Evolutionary conservation across 2,329 filamentous ascomycete genomes (phyloP).

Genomic region (Boeremia lycopersici): DNA sequence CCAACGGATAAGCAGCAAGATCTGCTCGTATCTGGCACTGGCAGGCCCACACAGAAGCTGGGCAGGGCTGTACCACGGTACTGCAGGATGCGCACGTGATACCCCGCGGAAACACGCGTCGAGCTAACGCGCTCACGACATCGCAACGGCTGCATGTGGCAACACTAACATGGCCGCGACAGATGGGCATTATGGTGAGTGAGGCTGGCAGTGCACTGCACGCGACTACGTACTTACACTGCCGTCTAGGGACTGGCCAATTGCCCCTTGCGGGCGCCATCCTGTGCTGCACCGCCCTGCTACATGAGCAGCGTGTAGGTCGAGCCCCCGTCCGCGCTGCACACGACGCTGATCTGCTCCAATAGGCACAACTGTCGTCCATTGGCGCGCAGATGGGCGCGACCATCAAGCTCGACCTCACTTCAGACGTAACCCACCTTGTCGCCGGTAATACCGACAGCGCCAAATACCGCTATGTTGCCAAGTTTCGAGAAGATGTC

Average conservation of each 20-base stretch:
- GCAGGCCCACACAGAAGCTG: neutral
- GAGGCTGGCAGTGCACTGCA: slow-evolving; percentile 3
- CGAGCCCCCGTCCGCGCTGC: neutral
- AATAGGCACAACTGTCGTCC: slow-evolving; percentile 61
- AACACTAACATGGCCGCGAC: slow-evolving; percentile 32
- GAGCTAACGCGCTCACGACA: slow-evolving; percentile 8
- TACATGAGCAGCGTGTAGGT: slow-evolving; percentile 75
- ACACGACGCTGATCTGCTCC: slow-evolving; percentile 4
- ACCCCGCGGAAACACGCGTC: slow-evolving; percentile 13
- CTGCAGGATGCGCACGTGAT: slow-evolving; percentile 4
- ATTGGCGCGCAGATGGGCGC: slow-evolving; percentile 84
- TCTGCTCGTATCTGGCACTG: slow-evolving; percentile 14
- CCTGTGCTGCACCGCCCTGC: slow-evolving; percentile 86
- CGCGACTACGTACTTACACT: slow-evolving; percentile 13
- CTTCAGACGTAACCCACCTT: slow-evolving; percentile 93
- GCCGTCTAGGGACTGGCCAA: slow-evolving; percentile 36
- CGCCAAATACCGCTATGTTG: slow-evolving; percentile 94
- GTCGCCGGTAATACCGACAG: slow-evolving; percentile 89
- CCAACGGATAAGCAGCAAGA: slow-evolving; percentile 15
- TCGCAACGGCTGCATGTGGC: slow-evolving; percentile 22
- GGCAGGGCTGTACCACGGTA: slow-evolving; percentile 1
- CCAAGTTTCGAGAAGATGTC: slow-evolving; percentile 84
- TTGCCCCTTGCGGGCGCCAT: slow-evolving; percentile 64
- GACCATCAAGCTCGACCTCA: slow-evolving; percentile 85
- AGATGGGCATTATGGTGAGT: slow-evolving; percentile 38